phyloP scores from a whole-genome alignment of 352 stramenopile species.

The Pythium aristosporum region DNA sequence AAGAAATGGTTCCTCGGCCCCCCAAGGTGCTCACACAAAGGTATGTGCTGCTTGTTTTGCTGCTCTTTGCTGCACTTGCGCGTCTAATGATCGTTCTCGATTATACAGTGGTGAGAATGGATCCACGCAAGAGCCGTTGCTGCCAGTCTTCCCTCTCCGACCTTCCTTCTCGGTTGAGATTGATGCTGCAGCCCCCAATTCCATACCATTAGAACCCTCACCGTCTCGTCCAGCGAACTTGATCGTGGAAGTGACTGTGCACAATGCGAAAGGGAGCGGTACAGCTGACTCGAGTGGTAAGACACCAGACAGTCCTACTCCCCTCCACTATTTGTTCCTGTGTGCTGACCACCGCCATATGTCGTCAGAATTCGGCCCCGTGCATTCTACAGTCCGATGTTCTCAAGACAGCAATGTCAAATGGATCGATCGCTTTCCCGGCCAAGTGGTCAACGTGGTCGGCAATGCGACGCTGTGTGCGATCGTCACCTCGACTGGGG shows the following conservation, averaged over 20 bases:
- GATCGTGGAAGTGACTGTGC: slow-evolving; percentile 57
- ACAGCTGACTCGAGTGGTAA: slow-evolving; percentile 47
- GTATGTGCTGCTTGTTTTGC: slow-evolving; percentile 23
- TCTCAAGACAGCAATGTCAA: slow-evolving; percentile 47
- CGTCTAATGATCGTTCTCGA: background rate
- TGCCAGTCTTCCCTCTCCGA: slow-evolving; percentile 59
- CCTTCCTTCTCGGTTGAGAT: slow-evolving; percentile 70
- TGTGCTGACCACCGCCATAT: background rate
- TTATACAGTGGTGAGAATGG: slow-evolving; percentile 9
- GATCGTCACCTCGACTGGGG: slow-evolving; percentile 57
- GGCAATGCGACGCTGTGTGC: slow-evolving; percentile 71
- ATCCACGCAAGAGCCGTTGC: slow-evolving; percentile 28
- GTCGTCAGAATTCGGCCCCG: slow-evolving; percentile 45
- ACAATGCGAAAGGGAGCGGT: slow-evolving; percentile 55
- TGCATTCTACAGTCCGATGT: slow-evolving; percentile 78
- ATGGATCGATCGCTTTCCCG: slow-evolving; percentile 82
- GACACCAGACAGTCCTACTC: background rate
- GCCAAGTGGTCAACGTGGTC: slow-evolving; percentile 46
- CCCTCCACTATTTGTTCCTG: background rate
- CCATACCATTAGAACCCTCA: slow-evolving; percentile 9
- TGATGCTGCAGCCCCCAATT: slow-evolving; percentile 20
- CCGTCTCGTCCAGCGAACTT: background rate
- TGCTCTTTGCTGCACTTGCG: background rate
- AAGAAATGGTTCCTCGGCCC: slow-evolving; percentile 48
- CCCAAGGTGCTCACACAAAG: slow-evolving; percentile 57